Base-by-base conservation (phyloP, 768 basidiomycete species). In the Boletus pseudopeckii region DNA sequence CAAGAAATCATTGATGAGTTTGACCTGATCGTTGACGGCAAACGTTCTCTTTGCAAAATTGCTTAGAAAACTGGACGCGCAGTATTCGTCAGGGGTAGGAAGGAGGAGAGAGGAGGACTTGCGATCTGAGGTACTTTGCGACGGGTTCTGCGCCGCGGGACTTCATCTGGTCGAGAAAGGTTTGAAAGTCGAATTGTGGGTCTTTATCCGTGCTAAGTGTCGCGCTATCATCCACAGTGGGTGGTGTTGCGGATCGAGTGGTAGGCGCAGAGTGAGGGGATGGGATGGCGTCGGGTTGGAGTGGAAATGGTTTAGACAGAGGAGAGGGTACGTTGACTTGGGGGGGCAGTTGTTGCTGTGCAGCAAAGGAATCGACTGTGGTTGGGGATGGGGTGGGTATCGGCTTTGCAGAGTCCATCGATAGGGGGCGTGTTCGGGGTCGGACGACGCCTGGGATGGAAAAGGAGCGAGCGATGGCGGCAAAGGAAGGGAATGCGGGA, bases 161-260 rank as follows among this genome's bases (percentile, higher is more conserved):
- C 73, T 96, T 90, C 83, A 99, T 92, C 71, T 99, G 94, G 69
- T 95, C 92, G 58, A 98, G 72, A 71, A 99, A 99, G 45, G 78
- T 84, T 66, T 96, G 93, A 67, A 98, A 98, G 71, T 98, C 96
- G 61, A 98, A 98, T 40, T 76, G 75, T 0, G 76, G 75, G 53
- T 73, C 72, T 30, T 71, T 60, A 45, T 78, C 79, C 36, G 54
- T 66, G 52, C 34, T 52, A 6, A 74, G 71, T 65, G 47, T n/a
- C 17, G 4, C 2, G 47, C 4, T 58, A 18, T 60, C 65, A 3
- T 20, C 38, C 7, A 30, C 18, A 48, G 56, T 64, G 14, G 45
- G 45, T 17, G 70, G 67, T 1, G 69, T 72, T 33, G 59, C 65
- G 33, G 63, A 54, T 52, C 60, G 54, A 50, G 55, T 66, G 49